Evolutionary conservation across 23 red algal species (phyloP), one percentile per base, ranked within the genome.

Genomic region (Rhodosorus marinus): DNA sequence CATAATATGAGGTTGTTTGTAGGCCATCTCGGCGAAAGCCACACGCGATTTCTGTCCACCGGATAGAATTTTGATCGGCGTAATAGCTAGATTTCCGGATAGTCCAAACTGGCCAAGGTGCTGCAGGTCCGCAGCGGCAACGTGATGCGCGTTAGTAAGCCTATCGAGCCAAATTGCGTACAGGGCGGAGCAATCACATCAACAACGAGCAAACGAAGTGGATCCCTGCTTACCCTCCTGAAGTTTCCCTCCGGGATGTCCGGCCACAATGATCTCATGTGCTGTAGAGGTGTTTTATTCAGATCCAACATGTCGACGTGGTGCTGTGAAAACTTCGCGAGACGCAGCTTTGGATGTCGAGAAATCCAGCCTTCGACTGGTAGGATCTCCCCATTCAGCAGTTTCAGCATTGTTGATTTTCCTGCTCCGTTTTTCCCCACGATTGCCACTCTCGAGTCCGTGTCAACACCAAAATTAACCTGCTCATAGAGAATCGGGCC

Each of bases 391-490:
- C 77, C 56, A 9, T 70, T 35, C 61, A 98, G 66, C n/a, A 98
- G 66, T 48, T 98, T 98, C 23, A 98, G 62, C 24, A 98, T 59
- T 0, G 90, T 98, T 11, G 78, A 75, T 50, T 98, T 85, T 35
- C 90, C 90, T 5, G 90, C 90, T 22, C 90, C 90, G 31, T 98
- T 98, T 0, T 79, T 79, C 21, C 90, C 90, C 14, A 98, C 79
- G n/a, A 98, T 41, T 17, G 79, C 75, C 34, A 83, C 51, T 33
- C 90, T 32, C 33, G 78, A 85, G 55, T 98, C 90, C 31, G 62
- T 55, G 66, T 84, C 76, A 58, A 98, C 61, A 23, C 90, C 80
- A 74, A 98, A 98, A 57, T 67, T 74, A 25, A 86, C 30, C 32
- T 81, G 47, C 22, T 60, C 59, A 38, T 86, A 83, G 8, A 98